A percentile compares a stretch with the other conserved stretches of the same genome.
These are phyloP conservation scores for Sordariomycetes sp. DNA, from an alignment of 2,329 filamentous ascomycete species.

Conservation along the genomic window DNA sequence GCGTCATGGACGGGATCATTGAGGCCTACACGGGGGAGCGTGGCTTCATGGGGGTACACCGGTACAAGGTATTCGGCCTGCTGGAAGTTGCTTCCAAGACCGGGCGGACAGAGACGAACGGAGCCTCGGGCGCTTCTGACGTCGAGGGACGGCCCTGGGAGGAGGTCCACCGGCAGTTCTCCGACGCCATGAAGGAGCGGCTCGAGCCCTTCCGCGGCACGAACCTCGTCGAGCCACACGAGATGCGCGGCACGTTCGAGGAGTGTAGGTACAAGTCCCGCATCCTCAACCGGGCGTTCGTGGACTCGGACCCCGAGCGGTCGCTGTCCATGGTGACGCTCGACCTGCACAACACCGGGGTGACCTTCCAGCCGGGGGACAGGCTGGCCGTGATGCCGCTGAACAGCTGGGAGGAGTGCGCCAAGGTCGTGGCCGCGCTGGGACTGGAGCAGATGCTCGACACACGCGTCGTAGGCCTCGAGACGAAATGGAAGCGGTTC, in stretches of 20 bases:
- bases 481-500: conserved; percentile 34
- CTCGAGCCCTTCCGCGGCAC: conserved; percentile 36
- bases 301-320: conserved; percentile 33
- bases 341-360: conserved; percentile 40
- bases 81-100: conserved; percentile 42
- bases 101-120: conserved; percentile 40
- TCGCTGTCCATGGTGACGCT: conserved; percentile 38
- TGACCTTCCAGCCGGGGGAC: conserved; percentile 42
- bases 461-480: conserved; percentile 21
- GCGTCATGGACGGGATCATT: conserved; percentile 41
- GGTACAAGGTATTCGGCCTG: conserved; percentile 47
- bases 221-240: conserved; percentile 35
- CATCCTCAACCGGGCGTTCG: conserved; percentile 30
- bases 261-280: conserved; percentile 39
- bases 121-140: conserved; percentile 32
- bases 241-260: conserved; percentile 43
- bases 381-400: conserved; percentile 43
- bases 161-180: conserved; percentile 38
- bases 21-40: conserved; percentile 44
- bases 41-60: conserved; percentile 44
- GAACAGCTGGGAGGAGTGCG: conserved; percentile 42
- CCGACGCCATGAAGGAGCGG: conserved; percentile 42
- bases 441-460: conserved; percentile 36
- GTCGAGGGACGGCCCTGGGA: conserved; percentile 33
- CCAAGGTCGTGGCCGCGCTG: conserved; percentile 40